phyloP scores from a whole-genome alignment of 164 flowering plant species.

The Dillenia suffruticosa region DNA sequence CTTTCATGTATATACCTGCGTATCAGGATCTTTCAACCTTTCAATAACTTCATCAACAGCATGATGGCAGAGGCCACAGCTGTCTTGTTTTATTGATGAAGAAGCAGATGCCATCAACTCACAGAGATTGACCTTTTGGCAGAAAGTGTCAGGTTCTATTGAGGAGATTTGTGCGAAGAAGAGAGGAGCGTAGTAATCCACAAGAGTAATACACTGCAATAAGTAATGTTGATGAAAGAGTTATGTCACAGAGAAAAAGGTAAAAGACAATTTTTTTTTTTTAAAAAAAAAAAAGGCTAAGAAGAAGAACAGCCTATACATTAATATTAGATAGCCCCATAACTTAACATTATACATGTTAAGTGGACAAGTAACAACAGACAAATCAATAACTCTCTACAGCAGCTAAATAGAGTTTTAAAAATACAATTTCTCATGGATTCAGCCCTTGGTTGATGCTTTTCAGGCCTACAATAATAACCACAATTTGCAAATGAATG shows the following conservation, averaged over 20 bases:
- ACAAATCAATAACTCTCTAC: no score
- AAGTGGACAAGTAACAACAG: not conserved
- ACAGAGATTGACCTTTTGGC: constrained; percentile 70
- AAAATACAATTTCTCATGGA: no score
- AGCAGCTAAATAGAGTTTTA: no score
- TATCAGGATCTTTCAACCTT: constrained; percentile 90
- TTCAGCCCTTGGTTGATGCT: no score
- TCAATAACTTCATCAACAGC: constrained; percentile 47
- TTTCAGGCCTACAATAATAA: no score
- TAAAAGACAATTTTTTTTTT: no score
- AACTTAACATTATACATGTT: not conserved
- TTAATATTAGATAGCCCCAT: not conserved
- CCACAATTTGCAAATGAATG: no score
- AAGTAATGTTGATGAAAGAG: not conserved
- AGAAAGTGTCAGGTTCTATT: constrained; percentile 58
- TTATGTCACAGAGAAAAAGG: not conserved
- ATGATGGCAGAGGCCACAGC: constrained; percentile 64
- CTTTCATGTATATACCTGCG: constrained; percentile 52
- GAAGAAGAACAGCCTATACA: not conserved
- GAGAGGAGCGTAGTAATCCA: constrained; percentile 80
- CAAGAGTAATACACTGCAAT: constrained; percentile 67
- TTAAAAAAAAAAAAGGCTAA: not conserved
- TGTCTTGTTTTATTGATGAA: constrained; percentile 23
- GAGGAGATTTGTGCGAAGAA: constrained; percentile 60
- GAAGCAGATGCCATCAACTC: constrained; percentile 16